Evolutionary conservation across 371 early-diverging fungal species (phyloP).

Genomic region (Mucor saturninus): DNA sequence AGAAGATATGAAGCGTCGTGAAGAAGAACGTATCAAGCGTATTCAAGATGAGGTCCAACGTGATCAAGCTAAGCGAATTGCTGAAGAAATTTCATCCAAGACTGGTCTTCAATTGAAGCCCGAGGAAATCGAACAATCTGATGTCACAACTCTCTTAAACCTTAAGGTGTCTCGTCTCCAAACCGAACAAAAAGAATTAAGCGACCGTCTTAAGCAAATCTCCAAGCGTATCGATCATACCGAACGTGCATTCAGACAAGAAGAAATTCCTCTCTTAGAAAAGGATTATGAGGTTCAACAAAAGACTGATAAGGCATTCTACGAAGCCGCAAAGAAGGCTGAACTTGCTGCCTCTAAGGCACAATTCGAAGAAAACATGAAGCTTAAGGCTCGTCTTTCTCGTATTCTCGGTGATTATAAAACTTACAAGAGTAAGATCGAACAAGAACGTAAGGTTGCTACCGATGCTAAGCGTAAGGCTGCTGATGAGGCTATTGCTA

Average conservation of each 20-base stretch:
- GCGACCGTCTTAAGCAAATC: conserved; percentile 73
- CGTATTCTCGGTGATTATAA: conserved; percentile 84
- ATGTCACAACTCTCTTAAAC: conserved; percentile 80
- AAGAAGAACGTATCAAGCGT: conserved; percentile 79
- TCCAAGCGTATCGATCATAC: conserved; percentile 87
- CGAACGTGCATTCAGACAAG: conserved; percentile 96
- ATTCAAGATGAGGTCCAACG: conserved; percentile 84
- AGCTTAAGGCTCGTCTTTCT: conserved; percentile 75
- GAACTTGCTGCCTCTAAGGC: conserved; percentile 64
- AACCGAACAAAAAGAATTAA: conserved; percentile 85
- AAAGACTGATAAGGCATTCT: conserved; percentile 78
- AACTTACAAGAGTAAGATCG: conserved; percentile 63
- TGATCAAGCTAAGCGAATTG: conserved; percentile 86
- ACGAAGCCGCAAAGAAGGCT: conserved; percentile 78
- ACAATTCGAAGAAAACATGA: conserved; percentile 77
- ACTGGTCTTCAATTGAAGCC: conserved; percentile 80
- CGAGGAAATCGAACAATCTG: conserved; percentile 85
- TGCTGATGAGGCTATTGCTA: conserved; percentile 64
- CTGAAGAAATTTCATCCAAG: conserved; percentile 84
- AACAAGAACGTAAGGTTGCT: conserved; percentile 56
- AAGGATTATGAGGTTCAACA: conserved; percentile 93
- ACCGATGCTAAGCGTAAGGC: conserved; percentile 59
- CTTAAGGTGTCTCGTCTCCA: conserved; percentile 91
- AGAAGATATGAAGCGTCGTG: conserved; percentile 86
- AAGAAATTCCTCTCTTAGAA: conserved; percentile 90